Evolutionary conservation across 345 rosid species (phyloP).

Genomic region (Litchi chinensis): DNA sequence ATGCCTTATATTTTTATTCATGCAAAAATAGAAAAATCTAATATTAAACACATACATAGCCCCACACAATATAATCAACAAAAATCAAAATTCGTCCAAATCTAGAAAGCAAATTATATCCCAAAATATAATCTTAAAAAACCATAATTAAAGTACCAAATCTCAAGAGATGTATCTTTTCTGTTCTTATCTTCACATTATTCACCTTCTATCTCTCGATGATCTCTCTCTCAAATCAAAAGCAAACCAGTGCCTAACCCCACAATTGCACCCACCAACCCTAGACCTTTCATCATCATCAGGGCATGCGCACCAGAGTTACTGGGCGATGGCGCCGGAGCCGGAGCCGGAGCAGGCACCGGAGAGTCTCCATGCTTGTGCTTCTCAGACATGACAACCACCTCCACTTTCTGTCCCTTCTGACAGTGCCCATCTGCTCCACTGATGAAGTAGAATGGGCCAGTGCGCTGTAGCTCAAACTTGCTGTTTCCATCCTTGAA

Average conservation of each 20-base stretch:
- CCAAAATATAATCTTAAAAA: not conserved
- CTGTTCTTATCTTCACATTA: too few relatives aligned
- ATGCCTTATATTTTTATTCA: not conserved
- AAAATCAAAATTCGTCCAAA: not conserved
- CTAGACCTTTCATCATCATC: not conserved
- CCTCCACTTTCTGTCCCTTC: conserved; percentile 50
- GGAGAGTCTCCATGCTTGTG: conserved; percentile 4
- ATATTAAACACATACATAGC: too few relatives aligned
- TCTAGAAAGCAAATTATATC: not conserved
- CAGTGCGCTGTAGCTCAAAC: conserved; percentile 42
- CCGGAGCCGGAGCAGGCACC: not conserved
- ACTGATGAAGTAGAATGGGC: conserved; percentile 61
- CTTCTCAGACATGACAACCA: conserved; percentile 46
- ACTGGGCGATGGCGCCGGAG: conserved; percentile 19
- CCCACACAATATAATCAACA: not conserved
- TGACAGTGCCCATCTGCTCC: conserved; percentile 52
- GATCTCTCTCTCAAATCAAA: not conserved
- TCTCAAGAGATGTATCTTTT: not conserved
- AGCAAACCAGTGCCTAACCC: not conserved
- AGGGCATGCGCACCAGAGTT: not conserved
- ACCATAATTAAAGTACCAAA: not conserved
- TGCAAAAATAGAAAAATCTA: not conserved
- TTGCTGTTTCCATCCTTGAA: conserved; percentile 50
- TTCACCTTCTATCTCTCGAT: too few relatives aligned
- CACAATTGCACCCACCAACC: conserved; percentile 2